Conservation (phyloP, 2,329 filamentous ascomycete species). For the Lachnellula arida region DNA sequence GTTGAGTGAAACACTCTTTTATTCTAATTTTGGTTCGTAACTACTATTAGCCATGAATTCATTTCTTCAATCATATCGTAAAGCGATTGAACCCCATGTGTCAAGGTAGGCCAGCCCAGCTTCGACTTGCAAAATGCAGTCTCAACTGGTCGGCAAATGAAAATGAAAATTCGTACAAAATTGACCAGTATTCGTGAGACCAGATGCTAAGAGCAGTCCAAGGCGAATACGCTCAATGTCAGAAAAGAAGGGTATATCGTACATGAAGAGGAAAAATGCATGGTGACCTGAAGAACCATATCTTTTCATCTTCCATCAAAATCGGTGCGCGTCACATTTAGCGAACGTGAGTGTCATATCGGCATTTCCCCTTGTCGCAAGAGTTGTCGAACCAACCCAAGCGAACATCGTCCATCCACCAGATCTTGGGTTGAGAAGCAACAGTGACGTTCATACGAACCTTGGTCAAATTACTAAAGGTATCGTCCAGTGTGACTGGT, state of each 20-base stretch:
- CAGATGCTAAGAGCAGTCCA: neutral
- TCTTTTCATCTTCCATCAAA: neutral
- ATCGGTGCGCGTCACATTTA: neutral
- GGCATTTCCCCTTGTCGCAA: conserved; percentile 37
- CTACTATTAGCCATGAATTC: neutral
- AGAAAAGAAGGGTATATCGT: neutral
- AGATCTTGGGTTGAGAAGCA: conserved; percentile 34
- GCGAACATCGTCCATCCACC: conserved; percentile 44
- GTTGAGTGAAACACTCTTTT: neutral
- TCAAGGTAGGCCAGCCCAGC: neutral
- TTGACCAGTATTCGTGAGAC: neutral
- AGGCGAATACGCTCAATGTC: neutral
- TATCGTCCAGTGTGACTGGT: conserved; percentile 22
- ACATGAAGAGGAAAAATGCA: neutral
- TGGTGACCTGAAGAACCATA: neutral
- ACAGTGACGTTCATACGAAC: conserved; percentile 39
- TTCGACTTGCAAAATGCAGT: neutral
- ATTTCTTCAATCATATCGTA: neutral
- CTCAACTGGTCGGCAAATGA: neutral
- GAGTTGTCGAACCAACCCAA: conserved; percentile 41
- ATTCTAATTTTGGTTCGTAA: neutral
- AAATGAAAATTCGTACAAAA: neutral
- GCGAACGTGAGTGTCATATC: conserved; percentile 22
- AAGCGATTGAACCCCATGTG: neutral
- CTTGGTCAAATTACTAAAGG: conserved; percentile 34